Conservation (phyloP, 805 yeast genomes). For the Hanseniaspora hatyaiensis region DNA sequence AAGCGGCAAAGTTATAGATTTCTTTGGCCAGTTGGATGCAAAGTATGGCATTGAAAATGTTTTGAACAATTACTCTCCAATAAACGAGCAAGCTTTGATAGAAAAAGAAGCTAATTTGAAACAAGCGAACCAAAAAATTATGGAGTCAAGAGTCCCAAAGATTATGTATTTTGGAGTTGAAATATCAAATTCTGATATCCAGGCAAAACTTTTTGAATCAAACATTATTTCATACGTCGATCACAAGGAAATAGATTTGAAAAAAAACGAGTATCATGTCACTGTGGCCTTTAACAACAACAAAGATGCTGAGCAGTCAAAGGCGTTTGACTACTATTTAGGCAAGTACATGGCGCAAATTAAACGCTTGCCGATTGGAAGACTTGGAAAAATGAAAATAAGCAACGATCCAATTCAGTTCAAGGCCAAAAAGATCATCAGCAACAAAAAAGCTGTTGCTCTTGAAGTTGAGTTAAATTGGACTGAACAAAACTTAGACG, state of each 20-base stretch:
- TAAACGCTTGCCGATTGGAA: not conserved
- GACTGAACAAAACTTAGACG: not conserved
- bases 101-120: slow-evolving; percentile 17
- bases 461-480: slow-evolving; percentile 33
- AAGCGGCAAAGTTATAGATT: slow-evolving; percentile 33
- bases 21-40: slow-evolving; percentile 37
- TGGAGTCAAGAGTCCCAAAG: slow-evolving; percentile 18
- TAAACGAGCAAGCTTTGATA: slow-evolving; percentile 34
- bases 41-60: slow-evolving; percentile 34
- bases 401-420: slow-evolving; percentile 21
- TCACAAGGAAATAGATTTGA: slow-evolving; percentile 22
- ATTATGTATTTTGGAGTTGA: slow-evolving; percentile 40
- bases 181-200: slow-evolving; percentile 19
- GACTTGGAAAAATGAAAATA: not conserved
- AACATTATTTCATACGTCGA: slow-evolving; percentile 28
- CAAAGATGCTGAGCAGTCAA: not conserved
- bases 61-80: slow-evolving; percentile 39
- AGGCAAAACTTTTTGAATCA: too few species aligned
- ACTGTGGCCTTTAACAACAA: slow-evolving; percentile 21
- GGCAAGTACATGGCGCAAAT: not conserved
- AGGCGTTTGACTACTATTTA: slow-evolving; percentile 1
- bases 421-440: slow-evolving; percentile 35
- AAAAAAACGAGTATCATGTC: slow-evolving; percentile 23
- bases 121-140: slow-evolving; percentile 16
- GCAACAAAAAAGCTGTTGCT: slow-evolving; percentile 44